Conservation (phyloP, 495 filamentous ascomycete genomes). For the Amphirosellinia nigrospora region DNA sequence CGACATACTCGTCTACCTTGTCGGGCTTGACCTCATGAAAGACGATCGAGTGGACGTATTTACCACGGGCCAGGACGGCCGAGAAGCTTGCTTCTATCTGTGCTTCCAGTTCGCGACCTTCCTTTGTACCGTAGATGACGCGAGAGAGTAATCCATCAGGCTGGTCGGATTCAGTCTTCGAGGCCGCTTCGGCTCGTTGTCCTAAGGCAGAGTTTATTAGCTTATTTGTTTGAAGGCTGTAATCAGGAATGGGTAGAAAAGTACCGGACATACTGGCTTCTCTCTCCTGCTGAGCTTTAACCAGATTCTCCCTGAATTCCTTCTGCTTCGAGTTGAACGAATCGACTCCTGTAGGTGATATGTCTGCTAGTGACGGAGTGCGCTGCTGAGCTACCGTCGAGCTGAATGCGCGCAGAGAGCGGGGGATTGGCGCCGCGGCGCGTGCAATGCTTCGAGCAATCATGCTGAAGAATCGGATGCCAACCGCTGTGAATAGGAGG, state of each 20-base stretch:
- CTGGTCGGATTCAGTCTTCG: slow-evolving; percentile 49
- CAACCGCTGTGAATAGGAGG: slow-evolving; percentile 12
- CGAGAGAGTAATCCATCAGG: slow-evolving; percentile 64
- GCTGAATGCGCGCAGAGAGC: slow-evolving; percentile 63
- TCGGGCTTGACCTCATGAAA: slow-evolving; percentile 97
- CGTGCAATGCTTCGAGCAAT: slow-evolving; percentile 47
- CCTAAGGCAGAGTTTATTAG: slow-evolving; percentile 51
- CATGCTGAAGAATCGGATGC: slow-evolving; percentile 37
- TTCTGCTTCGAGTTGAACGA: slow-evolving; percentile 82
- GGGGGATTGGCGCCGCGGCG: slow-evolving; percentile 53
- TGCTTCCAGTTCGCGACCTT: slow-evolving; percentile 87
- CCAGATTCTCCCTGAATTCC: slow-evolving; percentile 83
- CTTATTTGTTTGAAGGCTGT: background rate
- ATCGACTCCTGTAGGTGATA: slow-evolving; percentile 67
- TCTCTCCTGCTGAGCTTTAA: slow-evolving; percentile 76
- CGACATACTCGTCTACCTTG: slow-evolving; percentile 91
- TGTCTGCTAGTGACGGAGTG: slow-evolving; percentile 83
- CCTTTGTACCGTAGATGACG: slow-evolving; percentile 94
- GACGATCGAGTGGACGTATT: slow-evolving; percentile 98
- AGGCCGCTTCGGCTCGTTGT: slow-evolving; percentile 47
- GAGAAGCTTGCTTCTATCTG: slow-evolving; percentile 95
- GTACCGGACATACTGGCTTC: slow-evolving; percentile 77
- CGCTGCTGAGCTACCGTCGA: slow-evolving; percentile 59
- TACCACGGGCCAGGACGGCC: slow-evolving; percentile 90
- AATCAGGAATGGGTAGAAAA: slow-evolving; percentile 49